A percentile compares a stretch with the other conserved stretches of the same genome.
Evolutionary conservation across 2,329 filamentous ascomycete species (phyloP).

Genomic region (Pestalotiopsis sp.): DNA sequence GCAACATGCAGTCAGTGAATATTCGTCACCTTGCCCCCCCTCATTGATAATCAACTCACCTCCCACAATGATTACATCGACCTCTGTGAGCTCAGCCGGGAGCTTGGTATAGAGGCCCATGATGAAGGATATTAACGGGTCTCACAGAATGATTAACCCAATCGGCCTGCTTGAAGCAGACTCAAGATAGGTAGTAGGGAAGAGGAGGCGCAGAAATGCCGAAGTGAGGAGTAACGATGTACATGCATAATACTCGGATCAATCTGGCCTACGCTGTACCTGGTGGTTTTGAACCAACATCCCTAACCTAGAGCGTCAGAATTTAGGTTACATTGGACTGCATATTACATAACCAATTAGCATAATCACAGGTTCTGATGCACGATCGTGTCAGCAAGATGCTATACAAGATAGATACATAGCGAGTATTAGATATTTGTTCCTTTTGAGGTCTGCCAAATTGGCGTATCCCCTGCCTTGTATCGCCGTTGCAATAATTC

Average conservation of each 20-base stretch:
- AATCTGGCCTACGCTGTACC: not conserved
- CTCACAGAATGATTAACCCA: not conserved
- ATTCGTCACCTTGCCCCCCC: too few species aligned
- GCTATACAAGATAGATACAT: too few species aligned
- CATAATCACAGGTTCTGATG: not conserved
- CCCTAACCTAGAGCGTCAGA: not conserved
- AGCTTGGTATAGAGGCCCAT: slow-evolving; percentile 6
- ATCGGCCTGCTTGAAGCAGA: not conserved
- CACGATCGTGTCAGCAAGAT: not conserved
- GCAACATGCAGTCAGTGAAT: not conserved
- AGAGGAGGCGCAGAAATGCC: not conserved
- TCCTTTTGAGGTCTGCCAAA: too few species aligned
- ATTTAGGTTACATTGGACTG: not conserved
- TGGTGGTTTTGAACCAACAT: not conserved
- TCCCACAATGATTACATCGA: slow-evolving; percentile 6
- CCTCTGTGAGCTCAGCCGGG: not conserved
- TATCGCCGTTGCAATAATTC: too few species aligned
- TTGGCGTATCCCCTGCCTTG: too few species aligned
- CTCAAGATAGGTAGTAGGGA: not conserved
- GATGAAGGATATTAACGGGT: not conserved
- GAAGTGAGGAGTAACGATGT: not conserved
- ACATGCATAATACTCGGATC: not conserved
- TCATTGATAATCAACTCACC: not conserved
- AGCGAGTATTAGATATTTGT: too few species aligned
- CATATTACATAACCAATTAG: not conserved